Base-by-base conservation (phyloP, 108 stramenopile species). In the Cafeteria roenbergensis region DNA sequence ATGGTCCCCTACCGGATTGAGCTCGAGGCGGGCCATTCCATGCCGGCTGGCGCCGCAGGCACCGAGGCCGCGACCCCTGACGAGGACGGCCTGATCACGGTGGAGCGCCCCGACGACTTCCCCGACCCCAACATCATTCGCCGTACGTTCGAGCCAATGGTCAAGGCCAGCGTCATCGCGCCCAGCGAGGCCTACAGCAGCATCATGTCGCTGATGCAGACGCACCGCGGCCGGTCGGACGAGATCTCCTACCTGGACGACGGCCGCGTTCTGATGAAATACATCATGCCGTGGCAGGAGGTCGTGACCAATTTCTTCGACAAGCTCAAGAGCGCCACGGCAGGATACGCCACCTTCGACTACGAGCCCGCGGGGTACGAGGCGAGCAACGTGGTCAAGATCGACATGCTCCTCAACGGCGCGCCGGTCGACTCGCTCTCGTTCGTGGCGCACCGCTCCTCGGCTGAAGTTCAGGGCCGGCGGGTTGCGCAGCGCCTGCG, bases 221-320 rank as follows among this genome's bases (percentile, higher is more conserved):
- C 51, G 12, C 66, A 75, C 6, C 67, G 82, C 29, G 82, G 73
- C 20, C 0, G 17, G 34, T 63, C 64, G 27, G 9, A 31, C 34
- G 57, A 65, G 0, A 30, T 78, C 22, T 38, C 63, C 34, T 71
- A 78, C 61, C 34, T 78, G 56, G 76, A 77, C 34, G 74, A 48
- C 12, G 76, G 77, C 24, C 75, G 88, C 33, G 84, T 80, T n/a
- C 87, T 90, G 51, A 90, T 95, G 69, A 91, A 90, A 64, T 94
- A 87, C 71, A 88, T 92, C 61, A 67, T 82, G 33, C 78, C 78
- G 27, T 72, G 71, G 42, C 72, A 72, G 17, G 92, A 95, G 84
- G 93, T 98, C 28, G 92, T 95, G 66, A 91, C 90, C 8, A 94
- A 98, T 77, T 93, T 94, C 64, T 95, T 93, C 67, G 97, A 98